Evolutionary conservation across 202 grass and related monocot species (phyloP), one percentile per base, ranked within the genome.

Genomic region (Brachypodium distachyon): DNA sequence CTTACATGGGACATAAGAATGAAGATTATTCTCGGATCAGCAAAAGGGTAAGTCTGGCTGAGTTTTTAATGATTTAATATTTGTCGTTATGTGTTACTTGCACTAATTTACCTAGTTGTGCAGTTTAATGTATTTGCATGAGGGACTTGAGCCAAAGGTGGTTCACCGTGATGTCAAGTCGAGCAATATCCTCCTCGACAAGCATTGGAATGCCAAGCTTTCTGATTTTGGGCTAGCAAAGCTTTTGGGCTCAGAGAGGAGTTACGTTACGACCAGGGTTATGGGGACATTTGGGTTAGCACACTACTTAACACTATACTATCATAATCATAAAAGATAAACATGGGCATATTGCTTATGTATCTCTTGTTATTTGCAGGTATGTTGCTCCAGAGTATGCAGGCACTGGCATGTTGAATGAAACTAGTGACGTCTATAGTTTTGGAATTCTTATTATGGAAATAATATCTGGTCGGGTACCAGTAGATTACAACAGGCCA

Each of bases 391-490:
- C 93, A 44, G 93, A 97, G 50, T 97, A 97, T 84, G 93, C 93
- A 0, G 87, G 93, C 79, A 97, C 93, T 3, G 93, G 93, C 61
- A 97, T 97, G 93, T 77, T 97, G 56, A 97, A 97, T 82, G 93
- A 97, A 79, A 97, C 90, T 25, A 97, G 93, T 28, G 93, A 97
- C 84, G 84, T 90, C 21, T 97, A 97, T 19, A 97, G 93, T 80
- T 97, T 97, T 65, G 93, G 93, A 18, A 97, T 97, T 86, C 85
- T 97, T 86, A 88, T 97, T 66, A 97, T 97, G 93, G 93, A 97
- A 80, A 90, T 97, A 73, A 90, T 97, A 88, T 88, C 93, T 81
- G 93, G 90, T 34, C 80, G 93, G 32, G 81, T 90, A 63, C 93
- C 93, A 3, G 93, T 97, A 59, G 93, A 97, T 84, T 97, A 97